Evolutionary conservation across 192 early-diverging fungal genomes (phyloP).

Genomic region (Coemansia asiatica): DNA sequence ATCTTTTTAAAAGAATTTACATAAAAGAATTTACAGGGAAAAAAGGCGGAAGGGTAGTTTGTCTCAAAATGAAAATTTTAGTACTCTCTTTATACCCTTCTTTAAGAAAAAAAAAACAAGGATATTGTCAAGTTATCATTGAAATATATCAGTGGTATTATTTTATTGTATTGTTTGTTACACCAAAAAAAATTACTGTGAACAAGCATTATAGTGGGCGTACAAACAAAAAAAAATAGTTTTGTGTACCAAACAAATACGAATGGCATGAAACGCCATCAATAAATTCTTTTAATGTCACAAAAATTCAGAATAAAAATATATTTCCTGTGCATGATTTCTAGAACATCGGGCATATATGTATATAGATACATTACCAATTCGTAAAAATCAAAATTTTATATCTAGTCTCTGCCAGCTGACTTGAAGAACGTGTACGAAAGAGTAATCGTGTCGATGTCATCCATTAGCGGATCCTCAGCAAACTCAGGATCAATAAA

Average conservation of each 20-base stretch:
- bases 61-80: no score
- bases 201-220: not conserved
- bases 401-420: conserved; percentile 16
- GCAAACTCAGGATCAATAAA: conserved; percentile 97
- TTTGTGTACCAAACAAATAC: not conserved
- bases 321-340: no score
- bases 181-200: not conserved
- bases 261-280: not conserved
- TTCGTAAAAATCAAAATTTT: not conserved
- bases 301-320: no score
- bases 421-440: conserved; percentile 95
- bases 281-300: not conserved
- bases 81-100: no score
- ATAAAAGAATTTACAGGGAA: no score
- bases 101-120: no score
- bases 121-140: no score
- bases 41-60: no score
- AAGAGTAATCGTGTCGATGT: conserved; percentile 87
- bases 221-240: not conserved
- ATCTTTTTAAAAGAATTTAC: no score
- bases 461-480: conserved; percentile 91
- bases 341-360: no score
- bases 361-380: no score
- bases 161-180: not conserved
- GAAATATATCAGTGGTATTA: not conserved